Conservation (phyloP, 2,329 filamentous ascomycete genomes). For the Fusarium pseudonygamai region DNA sequence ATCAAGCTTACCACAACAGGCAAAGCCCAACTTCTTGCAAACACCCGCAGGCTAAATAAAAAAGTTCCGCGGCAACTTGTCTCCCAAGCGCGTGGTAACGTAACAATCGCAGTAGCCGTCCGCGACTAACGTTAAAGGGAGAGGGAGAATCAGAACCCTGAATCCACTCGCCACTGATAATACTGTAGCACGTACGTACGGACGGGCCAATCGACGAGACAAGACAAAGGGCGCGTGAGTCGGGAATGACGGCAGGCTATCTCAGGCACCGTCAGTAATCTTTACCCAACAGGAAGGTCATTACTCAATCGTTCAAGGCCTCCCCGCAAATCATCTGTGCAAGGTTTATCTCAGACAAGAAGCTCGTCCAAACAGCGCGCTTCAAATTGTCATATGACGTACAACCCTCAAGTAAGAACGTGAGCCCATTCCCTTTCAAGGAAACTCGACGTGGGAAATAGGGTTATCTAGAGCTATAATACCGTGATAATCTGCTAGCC, state of each 20-base stretch:
- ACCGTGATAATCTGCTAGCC: slow-evolving; percentile 8
- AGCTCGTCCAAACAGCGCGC: neutral
- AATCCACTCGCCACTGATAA: slow-evolving; percentile 10
- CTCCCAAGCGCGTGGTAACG: slow-evolving; percentile 22
- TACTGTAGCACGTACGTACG: neutral
- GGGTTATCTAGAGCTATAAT: slow-evolving; percentile 5
- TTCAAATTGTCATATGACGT: slow-evolving; percentile 22
- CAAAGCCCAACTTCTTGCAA: neutral
- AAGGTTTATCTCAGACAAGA: slow-evolving; percentile 15
- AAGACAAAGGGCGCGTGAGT: slow-evolving; percentile 7
- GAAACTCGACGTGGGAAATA: neutral
- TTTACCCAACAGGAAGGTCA: slow-evolving; percentile 31
- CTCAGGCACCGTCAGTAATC: slow-evolving; percentile 11
- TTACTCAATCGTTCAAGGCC: slow-evolving; percentile 1
- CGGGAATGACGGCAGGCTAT: slow-evolving; percentile 13
- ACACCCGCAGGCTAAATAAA: neutral
- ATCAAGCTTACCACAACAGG: neutral
- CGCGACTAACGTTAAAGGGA: neutral
- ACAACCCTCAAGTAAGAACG: neutral
- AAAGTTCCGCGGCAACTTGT: neutral
- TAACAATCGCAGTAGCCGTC: slow-evolving; percentile 2
- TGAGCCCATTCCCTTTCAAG: neutral
- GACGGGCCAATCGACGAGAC: slow-evolving; percentile 2
- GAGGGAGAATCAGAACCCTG: neutral
- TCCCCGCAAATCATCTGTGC: slow-evolving; percentile 13